phyloP scores from a whole-genome alignment of 306 rosid genomes.

The Albizia julibrissin region DNA sequence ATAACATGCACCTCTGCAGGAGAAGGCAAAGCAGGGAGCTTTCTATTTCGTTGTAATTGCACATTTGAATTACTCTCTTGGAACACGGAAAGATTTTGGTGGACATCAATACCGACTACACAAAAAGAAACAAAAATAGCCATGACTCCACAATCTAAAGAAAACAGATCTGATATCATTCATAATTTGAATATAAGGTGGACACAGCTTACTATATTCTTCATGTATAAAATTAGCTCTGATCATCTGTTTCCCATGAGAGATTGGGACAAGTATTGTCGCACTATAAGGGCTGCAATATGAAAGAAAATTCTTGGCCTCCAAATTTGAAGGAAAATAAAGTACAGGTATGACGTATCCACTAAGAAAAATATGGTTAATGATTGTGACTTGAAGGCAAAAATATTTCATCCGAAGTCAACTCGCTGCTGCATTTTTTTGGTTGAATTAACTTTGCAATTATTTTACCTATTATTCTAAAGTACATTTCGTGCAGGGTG shows the following conservation, averaged over 20 bases:
- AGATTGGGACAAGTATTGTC: conserved; percentile 58
- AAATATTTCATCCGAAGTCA: neutral
- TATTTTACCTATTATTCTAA: neutral
- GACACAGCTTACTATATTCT: conserved; percentile 67
- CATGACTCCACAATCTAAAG: conserved; percentile 14
- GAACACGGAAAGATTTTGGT: conserved; percentile 55
- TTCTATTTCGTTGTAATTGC: conserved; percentile 45
- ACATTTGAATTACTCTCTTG: conserved; percentile 48
- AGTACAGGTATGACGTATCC: neutral
- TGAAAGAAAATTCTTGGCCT: conserved; percentile 32
- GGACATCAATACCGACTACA: conserved; percentile 90
- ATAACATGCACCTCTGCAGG: conserved; percentile 54
- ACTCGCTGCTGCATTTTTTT: neutral
- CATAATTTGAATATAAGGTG: conserved; percentile 31
- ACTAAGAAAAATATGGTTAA: neutral
- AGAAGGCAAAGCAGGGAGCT: conserved; percentile 46
- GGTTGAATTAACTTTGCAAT: neutral
- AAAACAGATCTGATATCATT: neutral
- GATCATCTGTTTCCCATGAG: conserved; percentile 74
- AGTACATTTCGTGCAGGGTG: conserved; percentile 8
- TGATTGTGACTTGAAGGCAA: conserved; percentile 15
- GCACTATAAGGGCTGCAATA: conserved; percentile 80
- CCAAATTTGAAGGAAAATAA: conserved; percentile 16
- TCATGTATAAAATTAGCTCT: conserved; percentile 82
- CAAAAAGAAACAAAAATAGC: conserved; percentile 24